A percentile compares a stretch with the other conserved stretches of the same genome.
phyloP scores from a whole-genome alignment of 2,329 filamentous ascomycete genomes.

The Dendryphion nanum region DNA sequence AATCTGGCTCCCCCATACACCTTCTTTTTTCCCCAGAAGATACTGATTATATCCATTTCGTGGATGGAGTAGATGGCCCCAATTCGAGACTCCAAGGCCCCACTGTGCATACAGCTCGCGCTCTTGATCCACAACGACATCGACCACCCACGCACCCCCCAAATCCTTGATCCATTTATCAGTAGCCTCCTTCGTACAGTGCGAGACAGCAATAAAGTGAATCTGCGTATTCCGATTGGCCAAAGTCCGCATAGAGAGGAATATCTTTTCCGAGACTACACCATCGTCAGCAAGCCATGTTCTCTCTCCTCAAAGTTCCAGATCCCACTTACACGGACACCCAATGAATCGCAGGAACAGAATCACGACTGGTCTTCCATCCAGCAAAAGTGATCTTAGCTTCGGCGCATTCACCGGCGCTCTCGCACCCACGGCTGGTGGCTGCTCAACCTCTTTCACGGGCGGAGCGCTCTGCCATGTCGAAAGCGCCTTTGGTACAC shows the following conservation, averaged over 20 bases:
- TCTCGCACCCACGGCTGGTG: conserved; percentile 24
- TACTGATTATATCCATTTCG: conserved; percentile 37
- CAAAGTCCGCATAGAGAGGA: conserved; percentile 56
- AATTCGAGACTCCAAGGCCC: conserved; percentile 53
- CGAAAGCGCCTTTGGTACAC: conserved; percentile 25
- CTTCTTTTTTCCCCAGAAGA: conserved; percentile 34
- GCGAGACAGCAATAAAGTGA: conserved; percentile 59
- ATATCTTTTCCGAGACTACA: conserved; percentile 47
- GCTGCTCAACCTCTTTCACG: conserved; percentile 23
- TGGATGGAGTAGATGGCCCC: conserved; percentile 33
- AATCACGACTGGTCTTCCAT: conserved; percentile 29
- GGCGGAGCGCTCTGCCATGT: conserved; percentile 35
- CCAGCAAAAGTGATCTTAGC: conserved; percentile 29
- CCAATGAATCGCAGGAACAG: conserved; percentile 35
- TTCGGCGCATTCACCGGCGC: conserved; percentile 28
- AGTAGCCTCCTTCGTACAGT: conserved; percentile 57
- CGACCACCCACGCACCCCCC: conserved; percentile 58
- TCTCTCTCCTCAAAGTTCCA: background rate
- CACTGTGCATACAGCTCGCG: conserved; percentile 59
- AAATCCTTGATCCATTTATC: conserved; percentile 58
- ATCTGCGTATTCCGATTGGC: conserved; percentile 53
- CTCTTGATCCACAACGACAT: conserved; percentile 57
- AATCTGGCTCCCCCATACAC: conserved; percentile 34
- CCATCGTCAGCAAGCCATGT: background rate
- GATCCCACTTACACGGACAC: conserved; percentile 31